Conservation (phyloP, 2,329 filamentous ascomycete genomes). For the Zasmidium cellare region DNA sequence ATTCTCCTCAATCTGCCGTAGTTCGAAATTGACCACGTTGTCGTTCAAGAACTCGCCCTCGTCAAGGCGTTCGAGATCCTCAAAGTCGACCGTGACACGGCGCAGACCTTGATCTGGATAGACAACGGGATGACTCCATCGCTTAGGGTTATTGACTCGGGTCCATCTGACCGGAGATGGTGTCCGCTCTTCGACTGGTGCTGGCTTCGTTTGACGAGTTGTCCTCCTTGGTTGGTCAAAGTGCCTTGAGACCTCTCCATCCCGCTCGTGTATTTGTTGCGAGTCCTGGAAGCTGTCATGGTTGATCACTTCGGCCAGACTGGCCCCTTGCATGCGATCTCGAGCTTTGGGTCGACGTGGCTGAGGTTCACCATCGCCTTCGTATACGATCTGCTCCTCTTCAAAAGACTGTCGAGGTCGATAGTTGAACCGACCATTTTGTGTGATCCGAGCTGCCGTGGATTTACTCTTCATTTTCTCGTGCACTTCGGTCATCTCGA, state of each 20-base stretch:
- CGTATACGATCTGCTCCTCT: conserved; percentile 17
- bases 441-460: not conserved
- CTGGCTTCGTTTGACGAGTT: conserved; percentile 18
- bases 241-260: conserved; percentile 1
- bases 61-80: conserved; percentile 75
- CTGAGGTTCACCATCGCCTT: not conserved
- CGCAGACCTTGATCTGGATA: conserved; percentile 60
- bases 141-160: conserved; percentile 16
- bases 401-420: not conserved
- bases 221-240: conserved; percentile 14
- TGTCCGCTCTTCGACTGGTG: conserved; percentile 5
- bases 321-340: conserved; percentile 8
- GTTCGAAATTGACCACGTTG: conserved; percentile 85
- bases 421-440: not conserved
- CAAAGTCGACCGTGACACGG: conserved; percentile 65
- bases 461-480: not conserved
- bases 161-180: conserved; percentile 28
- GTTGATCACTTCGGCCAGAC: not conserved
- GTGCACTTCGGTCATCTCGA: not conserved
- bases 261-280: not conserved
- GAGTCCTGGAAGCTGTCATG: conserved; percentile 1
- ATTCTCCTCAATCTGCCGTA: conserved; percentile 51
- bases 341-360: not conserved
- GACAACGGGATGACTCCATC: conserved; percentile 52
- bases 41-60: conserved; percentile 90